A percentile compares a stretch with the other conserved stretches of the same genome.
phyloP scores from a whole-genome alignment of 75 land plant genomes.

The Picea sitchensis region DNA sequence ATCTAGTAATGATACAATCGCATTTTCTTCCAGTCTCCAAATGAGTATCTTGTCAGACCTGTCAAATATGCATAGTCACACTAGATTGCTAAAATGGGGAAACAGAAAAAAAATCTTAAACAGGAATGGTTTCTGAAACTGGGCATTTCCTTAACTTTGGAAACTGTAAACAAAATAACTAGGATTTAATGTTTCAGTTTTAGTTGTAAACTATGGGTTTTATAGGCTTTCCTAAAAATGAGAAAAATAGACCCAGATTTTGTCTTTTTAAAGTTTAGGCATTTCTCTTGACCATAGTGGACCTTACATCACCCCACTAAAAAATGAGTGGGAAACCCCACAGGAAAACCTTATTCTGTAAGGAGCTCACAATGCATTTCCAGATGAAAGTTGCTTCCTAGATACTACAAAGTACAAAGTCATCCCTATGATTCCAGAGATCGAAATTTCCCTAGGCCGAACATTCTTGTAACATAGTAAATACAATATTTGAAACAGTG shows the following conservation, averaged over 20 bases:
- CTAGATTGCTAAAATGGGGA: not conserved
- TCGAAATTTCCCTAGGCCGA: too few species aligned
- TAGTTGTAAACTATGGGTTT: too few species aligned
- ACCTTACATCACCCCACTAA: not conserved
- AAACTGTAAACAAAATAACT: not conserved
- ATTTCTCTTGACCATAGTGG: not conserved
- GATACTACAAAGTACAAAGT: not conserved
- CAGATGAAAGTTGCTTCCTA: not conserved
- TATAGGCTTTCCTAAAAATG: not conserved
- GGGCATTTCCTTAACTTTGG: not conserved
- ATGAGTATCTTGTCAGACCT: constrained; percentile 61
- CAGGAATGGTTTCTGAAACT: not conserved
- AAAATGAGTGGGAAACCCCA: not conserved
- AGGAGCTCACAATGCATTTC: not conserved
- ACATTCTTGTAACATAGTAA: too few species aligned
- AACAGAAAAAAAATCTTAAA: not conserved
- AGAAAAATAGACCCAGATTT: not conserved
- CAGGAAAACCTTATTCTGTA: not conserved
- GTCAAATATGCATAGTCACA: constrained; percentile 5
- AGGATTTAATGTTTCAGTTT: too few species aligned
- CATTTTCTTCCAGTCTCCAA: constrained; percentile 32
- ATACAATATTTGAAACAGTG: too few species aligned
- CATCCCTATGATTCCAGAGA: not conserved
- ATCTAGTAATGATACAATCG: constrained; percentile 50
- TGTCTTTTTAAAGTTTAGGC: not conserved